Evolutionary conservation across 495 filamentous ascomycete species (phyloP).

Genomic region (Trichoderma erinaceum): DNA sequence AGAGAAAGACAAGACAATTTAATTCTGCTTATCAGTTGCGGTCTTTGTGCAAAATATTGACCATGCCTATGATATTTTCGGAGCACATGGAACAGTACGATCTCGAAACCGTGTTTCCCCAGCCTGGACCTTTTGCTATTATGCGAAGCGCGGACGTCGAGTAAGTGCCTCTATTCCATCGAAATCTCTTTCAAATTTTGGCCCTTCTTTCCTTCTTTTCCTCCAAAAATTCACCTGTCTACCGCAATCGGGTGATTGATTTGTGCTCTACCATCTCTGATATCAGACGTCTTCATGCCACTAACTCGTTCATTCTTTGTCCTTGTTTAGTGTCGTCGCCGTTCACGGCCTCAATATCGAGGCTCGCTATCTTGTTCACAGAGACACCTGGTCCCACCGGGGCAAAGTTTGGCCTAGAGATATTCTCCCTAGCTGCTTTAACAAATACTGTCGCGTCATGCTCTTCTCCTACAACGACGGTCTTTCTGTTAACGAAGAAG

Average conservation of each 20-base stretch:
- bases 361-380: not conserved
- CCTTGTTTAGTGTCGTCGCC: not conserved
- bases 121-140: not conserved
- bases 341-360: conserved; percentile 2
- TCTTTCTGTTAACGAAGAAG: not conserved
- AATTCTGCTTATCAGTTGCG: not conserved
- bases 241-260: not conserved
- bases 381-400: not conserved
- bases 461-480: conserved; percentile 10
- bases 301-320: not conserved
- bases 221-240: not conserved
- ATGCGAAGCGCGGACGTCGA: not conserved
- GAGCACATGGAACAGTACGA: conserved; percentile 5
- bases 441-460: not conserved
- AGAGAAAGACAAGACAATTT: not conserved
- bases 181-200: not conserved
- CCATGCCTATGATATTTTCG: conserved; percentile 13
- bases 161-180: not conserved
- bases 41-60: not conserved
- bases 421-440: not conserved
- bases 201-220: not conserved
- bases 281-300: not conserved
- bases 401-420: not conserved
- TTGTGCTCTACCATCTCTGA: not conserved
- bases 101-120: not conserved